Conservation (phyloP, 2,329 filamentous ascomycete species). For the Leptographium procerum region DNA sequence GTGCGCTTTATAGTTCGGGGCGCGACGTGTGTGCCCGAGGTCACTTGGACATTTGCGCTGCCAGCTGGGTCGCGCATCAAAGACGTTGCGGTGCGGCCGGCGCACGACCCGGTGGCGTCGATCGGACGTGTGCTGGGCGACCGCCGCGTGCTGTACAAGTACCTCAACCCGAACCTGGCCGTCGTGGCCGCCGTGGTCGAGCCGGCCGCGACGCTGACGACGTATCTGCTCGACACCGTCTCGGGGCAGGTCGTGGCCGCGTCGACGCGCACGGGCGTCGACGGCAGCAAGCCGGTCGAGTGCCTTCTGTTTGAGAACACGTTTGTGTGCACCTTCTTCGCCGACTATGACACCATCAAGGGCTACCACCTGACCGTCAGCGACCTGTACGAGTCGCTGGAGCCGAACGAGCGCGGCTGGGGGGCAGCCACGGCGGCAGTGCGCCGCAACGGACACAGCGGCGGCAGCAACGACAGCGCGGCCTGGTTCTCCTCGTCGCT, state of each 20-base stretch:
- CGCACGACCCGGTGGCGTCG: slow-evolving; percentile 81
- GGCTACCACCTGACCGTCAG: slow-evolving; percentile 78
- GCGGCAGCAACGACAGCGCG: not conserved
- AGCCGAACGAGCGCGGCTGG: slow-evolving; percentile 71
- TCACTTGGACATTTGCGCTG: slow-evolving; percentile 64
- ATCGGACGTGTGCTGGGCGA: slow-evolving; percentile 91
- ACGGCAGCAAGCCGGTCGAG: slow-evolving; percentile 60
- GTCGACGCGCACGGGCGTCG: slow-evolving; percentile 59
- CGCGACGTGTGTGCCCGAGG: slow-evolving; percentile 30
- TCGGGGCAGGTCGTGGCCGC: slow-evolving; percentile 72
- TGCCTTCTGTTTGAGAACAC: slow-evolving; percentile 87
- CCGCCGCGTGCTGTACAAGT: slow-evolving; percentile 92
- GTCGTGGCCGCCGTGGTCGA: slow-evolving; percentile 61
- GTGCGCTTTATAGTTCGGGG: slow-evolving; percentile 36
- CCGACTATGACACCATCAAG: slow-evolving; percentile 53
- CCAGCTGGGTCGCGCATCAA: slow-evolving; percentile 56
- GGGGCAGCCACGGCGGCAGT: slow-evolving; percentile 25
- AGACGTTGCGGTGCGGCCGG: slow-evolving; percentile 53
- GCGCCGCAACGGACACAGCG: not conserved
- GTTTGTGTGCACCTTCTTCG: slow-evolving; percentile 77
- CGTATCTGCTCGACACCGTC: slow-evolving; percentile 76
- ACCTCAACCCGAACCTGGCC: slow-evolving; percentile 77
- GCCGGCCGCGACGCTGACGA: slow-evolving; percentile 43
- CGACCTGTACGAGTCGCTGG: slow-evolving; percentile 80
- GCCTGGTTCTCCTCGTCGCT: slow-evolving; percentile 47